Evolutionary conservation across 2,329 filamentous ascomycete species (phyloP).

Genomic region (Fusarium devonianum): DNA sequence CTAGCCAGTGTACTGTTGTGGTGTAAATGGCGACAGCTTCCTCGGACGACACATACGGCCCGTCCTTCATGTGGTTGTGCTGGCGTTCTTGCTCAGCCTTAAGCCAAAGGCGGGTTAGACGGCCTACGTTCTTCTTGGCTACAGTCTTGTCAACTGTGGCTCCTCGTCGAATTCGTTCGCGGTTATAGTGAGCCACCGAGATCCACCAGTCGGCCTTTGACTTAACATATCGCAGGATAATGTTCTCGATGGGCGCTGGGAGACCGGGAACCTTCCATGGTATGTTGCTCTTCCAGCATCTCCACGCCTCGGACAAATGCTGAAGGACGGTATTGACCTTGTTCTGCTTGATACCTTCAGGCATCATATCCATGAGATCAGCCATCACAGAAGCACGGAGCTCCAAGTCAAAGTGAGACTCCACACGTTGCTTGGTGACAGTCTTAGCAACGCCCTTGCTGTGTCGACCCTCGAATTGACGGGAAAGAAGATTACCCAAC

Average conservation of each 20-base stretch:
- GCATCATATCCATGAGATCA: constrained; percentile 99
- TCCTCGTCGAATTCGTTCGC: constrained; percentile 93
- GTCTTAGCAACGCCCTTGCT: constrained; percentile 99
- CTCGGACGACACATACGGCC: constrained; percentile 96
- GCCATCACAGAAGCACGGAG: constrained; percentile 98
- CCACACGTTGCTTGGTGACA: constrained; percentile 97
- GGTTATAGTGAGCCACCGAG: constrained; percentile 97
- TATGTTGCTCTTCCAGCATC: constrained; percentile 99
- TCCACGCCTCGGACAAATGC: constrained; percentile 96
- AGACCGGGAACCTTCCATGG: constrained; percentile 98
- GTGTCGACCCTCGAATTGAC: constrained; percentile 97
- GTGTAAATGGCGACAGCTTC: constrained; percentile 99
- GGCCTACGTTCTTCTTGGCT: constrained; percentile 97
- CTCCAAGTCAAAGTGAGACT: constrained; percentile 97
- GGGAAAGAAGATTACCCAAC: constrained; percentile 94
- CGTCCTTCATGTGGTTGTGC: constrained; percentile 99
- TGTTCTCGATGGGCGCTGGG: constrained; percentile 97
- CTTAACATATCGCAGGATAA: constrained; percentile 98
- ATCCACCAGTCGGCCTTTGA: constrained; percentile 99
- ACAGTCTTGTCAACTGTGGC: constrained; percentile 99
- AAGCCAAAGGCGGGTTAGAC: constrained; percentile 92
- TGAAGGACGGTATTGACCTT: constrained; percentile 98
- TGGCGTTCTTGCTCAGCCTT: constrained; percentile 98
- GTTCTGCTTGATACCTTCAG: constrained; percentile 98
- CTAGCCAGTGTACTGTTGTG: constrained; percentile 97